Percentiles rank a stretch among this genome's conserved stretches.
These are phyloP conservation scores for Neonectria punicea DNA, from an alignment of 2,329 filamentous ascomycete species.

Conservation along the genomic window DNA sequence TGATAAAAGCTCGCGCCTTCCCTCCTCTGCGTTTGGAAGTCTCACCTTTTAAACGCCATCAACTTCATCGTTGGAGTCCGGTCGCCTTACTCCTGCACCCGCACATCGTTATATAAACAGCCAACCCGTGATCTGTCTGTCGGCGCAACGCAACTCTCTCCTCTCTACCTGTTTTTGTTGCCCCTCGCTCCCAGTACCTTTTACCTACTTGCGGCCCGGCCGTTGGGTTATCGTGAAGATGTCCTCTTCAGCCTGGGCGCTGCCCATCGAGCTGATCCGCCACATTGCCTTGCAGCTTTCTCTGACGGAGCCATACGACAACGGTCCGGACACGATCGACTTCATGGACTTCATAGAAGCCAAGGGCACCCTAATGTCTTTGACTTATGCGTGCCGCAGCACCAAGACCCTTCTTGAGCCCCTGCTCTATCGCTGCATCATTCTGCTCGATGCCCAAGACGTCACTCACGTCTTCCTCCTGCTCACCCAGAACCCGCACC, in stretches of 20 bases:
- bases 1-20: not conserved
- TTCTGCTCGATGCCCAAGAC: slow-evolving; percentile 14
- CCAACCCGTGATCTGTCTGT: not conserved
- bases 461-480: slow-evolving; percentile 28
- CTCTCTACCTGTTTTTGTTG: too few relatives aligned
- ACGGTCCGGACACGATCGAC: not conserved
- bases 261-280: slow-evolving; percentile 10
- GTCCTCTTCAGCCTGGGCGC: not conserved
- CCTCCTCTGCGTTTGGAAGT: not conserved
- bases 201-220: not conserved
- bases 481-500: slow-evolving; percentile 23
- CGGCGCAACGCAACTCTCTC: too few relatives aligned
- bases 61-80: not conserved
- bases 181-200: not conserved
- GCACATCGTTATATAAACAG: too few relatives aligned
- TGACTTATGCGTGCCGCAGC: slow-evolving; percentile 30
- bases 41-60: not conserved
- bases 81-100: too few relatives aligned
- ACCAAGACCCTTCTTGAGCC: slow-evolving; percentile 29
- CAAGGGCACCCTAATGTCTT: not conserved
- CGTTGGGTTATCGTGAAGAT: not conserved
- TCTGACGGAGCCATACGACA: not conserved
- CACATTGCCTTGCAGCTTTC: not conserved
- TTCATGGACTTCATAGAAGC: not conserved
- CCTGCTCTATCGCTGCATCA: slow-evolving; percentile 31